Base-by-base conservation (phyloP, 179 eudicot species). In the Heliamphora ciliata region DNA sequence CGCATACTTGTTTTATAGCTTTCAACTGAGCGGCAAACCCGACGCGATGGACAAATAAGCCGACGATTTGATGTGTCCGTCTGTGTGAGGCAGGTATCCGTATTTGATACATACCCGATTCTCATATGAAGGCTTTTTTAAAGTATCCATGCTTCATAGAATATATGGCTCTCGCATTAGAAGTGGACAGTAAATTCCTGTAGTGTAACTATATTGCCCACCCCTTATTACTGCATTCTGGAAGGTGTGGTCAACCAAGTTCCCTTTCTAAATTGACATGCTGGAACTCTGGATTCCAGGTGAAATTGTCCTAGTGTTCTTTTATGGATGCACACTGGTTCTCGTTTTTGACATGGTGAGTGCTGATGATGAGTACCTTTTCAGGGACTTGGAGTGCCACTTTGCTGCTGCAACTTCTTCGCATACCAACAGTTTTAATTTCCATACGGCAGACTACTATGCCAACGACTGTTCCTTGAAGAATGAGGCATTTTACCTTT, bases 301-400 rank as follows among this genome's bases (percentile, higher is more conserved):
- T 31, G 40, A 31, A 31, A 21, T 18, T 66, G 18, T 63, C 66
- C 5, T 7, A 21, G 10, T 66, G 70, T 46, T 11, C 48, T 18
- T 40, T 7, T 51, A 18, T 5, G 18, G 77, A 50, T 78, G 58
- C 24, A 52, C 17, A 3, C 3, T 61, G 56, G 7, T 65, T 17
- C 58, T 47, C n/a, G 48, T 8, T 61, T 8, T 67, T 77, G 68
- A 44, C 79, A 13, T 74, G 52, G n/a, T 83, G 72, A 80, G 63
- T 66, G 68, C 58, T 70, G 13, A 74, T 77, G 70, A n/a, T 47
- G 48, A 66, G 77, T 54, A 64, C 60, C 3, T 52, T 78, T 86
- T 58, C 88, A 89, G 89, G 84, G 88, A 84, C 60, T 86, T 83
- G 88, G 81, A 66, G 69, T 60, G 51, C 58, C 82, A 63, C 69